phyloP scores from a whole-genome alignment of 495 filamentous ascomycete species.

The Penicillium waksmanii region DNA sequence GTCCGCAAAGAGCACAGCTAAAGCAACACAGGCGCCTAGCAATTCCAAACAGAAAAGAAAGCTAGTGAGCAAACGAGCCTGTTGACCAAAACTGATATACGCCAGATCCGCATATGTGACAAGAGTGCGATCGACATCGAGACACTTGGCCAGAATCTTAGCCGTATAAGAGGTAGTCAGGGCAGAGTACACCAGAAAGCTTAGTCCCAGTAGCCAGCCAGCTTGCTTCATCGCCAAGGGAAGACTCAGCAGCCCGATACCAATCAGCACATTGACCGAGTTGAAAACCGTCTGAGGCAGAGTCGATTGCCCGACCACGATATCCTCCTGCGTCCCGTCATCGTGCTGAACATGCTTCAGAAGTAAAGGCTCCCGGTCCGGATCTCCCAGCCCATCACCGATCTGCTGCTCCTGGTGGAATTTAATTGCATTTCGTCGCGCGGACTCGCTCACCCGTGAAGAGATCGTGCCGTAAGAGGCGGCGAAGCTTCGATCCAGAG shows the following conservation, averaged over 20 bases:
- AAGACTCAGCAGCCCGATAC: conserved; percentile 85
- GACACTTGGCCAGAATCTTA: conserved; percentile 81
- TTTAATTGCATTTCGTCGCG: conserved; percentile 71
- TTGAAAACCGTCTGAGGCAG: conserved; percentile 96
- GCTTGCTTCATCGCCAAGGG: conserved; percentile 88
- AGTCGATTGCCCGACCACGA: conserved; percentile 89
- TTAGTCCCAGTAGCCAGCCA: conserved; percentile 85
- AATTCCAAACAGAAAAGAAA: conserved; percentile 89
- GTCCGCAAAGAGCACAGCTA: conserved; percentile 93
- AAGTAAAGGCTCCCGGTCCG: conserved; percentile 76
- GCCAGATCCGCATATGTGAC: conserved; percentile 93
- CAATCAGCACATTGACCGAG: conserved; percentile 92
- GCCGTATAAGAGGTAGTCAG: conserved; percentile 84
- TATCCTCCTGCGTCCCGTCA: conserved; percentile 79
- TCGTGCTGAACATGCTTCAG: conserved; percentile 84
- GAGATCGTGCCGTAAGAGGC: conserved; percentile 78
- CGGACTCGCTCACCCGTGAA: conserved; percentile 66
- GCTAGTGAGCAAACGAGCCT: conserved; percentile 77
- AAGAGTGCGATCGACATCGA: conserved; percentile 79
- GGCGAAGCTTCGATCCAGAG: conserved; percentile 71
- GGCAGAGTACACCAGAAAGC: conserved; percentile 74
- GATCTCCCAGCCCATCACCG: conserved; percentile 51
- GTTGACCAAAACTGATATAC: conserved; percentile 86
- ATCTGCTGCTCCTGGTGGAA: conserved; percentile 73
- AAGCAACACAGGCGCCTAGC: conserved; percentile 84